Base-by-base conservation (phyloP, 2,329 filamentous ascomycete species). In the Penicillium paneum region DNA sequence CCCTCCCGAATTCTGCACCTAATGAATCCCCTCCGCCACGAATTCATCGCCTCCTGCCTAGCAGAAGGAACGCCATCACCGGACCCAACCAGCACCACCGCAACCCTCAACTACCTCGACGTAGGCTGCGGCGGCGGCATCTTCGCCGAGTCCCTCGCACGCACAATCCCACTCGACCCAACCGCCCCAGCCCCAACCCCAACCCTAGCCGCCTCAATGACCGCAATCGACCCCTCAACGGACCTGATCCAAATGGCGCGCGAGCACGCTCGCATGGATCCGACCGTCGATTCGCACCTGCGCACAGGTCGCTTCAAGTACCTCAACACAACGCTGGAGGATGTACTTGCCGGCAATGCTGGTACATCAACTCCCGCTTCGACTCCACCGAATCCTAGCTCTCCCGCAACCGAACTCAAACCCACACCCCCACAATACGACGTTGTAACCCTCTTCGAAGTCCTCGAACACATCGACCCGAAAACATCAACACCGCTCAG, bases 91-190 rank as follows among this genome's bases (percentile, higher is more conserved):
- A 43, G 62, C 56, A 41, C 59, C 34, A 63, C 58, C 62, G 64
- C 54, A 59, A 64, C 67, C 61, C 54, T 65, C 55, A 81, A 81
- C 32, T 96, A 91, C 73, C 87, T 99, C 49, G 94, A 99, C 73
- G 84, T 99, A 55, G 94, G 94, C 62, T 97, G 94, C 74, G 94
- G 94, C 58, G 94, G 93, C 21, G 94, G 94, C 58, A 97, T 97
- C 72, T 97, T 97, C 71, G 91, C 93, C 54, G 94, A 97, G 74
- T 78, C 76, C 0, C 70, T 77, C 13, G 76, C 76, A 5, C 73
- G 76, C 11, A 76, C 73, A 2, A 75, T 76, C 48, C 70, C 71
- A 2, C 6, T 47, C 60, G 13, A 56, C 57, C 26, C 29, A n/a
- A 32, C 59, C 40, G 42, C 41, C 13, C 47, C 55, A 8, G 52